phyloP scores from a whole-genome alignment of 2,329 filamentous ascomycete species.

The Neoarthrinium moseri region DNA sequence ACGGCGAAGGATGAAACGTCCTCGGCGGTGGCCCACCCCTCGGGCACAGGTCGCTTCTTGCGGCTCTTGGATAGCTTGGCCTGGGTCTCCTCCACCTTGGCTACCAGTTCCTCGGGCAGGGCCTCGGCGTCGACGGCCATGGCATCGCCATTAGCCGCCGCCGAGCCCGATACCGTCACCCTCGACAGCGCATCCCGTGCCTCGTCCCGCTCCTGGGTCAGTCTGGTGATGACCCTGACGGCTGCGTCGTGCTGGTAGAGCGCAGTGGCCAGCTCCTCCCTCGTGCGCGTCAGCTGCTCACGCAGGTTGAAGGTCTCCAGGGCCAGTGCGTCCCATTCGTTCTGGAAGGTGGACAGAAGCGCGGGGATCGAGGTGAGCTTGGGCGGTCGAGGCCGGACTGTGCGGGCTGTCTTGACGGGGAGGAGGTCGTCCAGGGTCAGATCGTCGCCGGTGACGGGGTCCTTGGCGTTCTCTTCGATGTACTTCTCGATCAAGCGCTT shows the following conservation, averaged over 20 bases:
- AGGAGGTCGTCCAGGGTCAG: conserved; percentile 82
- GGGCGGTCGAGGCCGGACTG: conserved; percentile 85
- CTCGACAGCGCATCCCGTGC: conserved; percentile 85
- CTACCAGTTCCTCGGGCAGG: conserved; percentile 69
- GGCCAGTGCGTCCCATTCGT: conserved; percentile 95
- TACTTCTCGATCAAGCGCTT: conserved; percentile 94
- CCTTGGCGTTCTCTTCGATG: conserved; percentile 88
- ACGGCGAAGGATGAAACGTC: conserved; percentile 55
- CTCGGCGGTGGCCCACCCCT: conserved; percentile 79
- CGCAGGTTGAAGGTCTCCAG: conserved; percentile 89
- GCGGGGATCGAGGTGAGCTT: conserved; percentile 95
- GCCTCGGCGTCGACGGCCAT: conserved; percentile 90
- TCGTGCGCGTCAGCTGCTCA: conserved; percentile 84
- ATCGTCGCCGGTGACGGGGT: conserved; percentile 86
- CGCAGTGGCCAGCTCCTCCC: conserved; percentile 90
- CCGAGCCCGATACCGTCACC: conserved; percentile 68
- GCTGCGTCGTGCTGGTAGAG: conserved; percentile 97
- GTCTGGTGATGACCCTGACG: conserved; percentile 86
- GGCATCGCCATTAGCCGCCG: conserved; percentile 68
- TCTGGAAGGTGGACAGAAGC: conserved; percentile 90
- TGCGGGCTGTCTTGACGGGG: conserved; percentile 77
- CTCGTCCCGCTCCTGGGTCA: conserved; percentile 91
- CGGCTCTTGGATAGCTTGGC: conserved; percentile 81
- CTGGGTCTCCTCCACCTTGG: conserved; percentile 78
- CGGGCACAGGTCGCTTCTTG: conserved; percentile 83